A percentile compares a stretch with the other conserved stretches of the same genome.
These are phyloP conservation scores for Phytomonas francai DNA, from an alignment of 208 protist species.

Conservation along the genomic window DNA sequence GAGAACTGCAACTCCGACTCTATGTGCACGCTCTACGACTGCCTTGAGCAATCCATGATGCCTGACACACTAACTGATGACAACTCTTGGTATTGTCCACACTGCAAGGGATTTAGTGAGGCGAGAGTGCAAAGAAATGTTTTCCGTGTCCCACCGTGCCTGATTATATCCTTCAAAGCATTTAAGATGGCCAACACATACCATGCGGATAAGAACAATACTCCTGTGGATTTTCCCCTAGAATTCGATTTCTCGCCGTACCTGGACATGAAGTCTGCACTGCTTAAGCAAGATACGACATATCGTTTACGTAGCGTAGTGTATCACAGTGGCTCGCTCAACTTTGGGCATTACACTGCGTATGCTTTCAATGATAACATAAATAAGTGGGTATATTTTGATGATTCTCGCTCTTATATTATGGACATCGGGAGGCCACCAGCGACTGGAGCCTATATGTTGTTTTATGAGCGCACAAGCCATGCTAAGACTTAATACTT, in stretches of 20 bases:
- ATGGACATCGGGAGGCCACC: slow-evolving; percentile 15
- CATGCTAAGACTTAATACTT: not conserved
- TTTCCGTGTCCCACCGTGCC: slow-evolving; percentile 63
- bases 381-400: slow-evolving; percentile 65
- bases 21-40: slow-evolving; percentile 35
- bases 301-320: slow-evolving; percentile 71
- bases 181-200: slow-evolving; percentile 56
- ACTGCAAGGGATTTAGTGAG: slow-evolving; percentile 56
- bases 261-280: slow-evolving; percentile 38
- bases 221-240: slow-evolving; percentile 42
- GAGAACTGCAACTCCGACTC: slow-evolving; percentile 6
- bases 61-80: slow-evolving; percentile 51
- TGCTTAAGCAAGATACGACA: slow-evolving; percentile 17
- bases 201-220: slow-evolving; percentile 62
- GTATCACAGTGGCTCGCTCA: slow-evolving; percentile 67
- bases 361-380: slow-evolving; percentile 36
- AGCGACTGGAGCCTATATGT: slow-evolving; percentile 52
- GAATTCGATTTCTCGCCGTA: slow-evolving; percentile 49
- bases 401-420: slow-evolving; percentile 43
- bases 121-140: slow-evolving; percentile 40
- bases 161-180: slow-evolving; percentile 72
- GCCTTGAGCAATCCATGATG: slow-evolving; percentile 27
- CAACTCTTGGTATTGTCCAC: slow-evolving; percentile 63
- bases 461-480: slow-evolving; percentile 56
- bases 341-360: slow-evolving; percentile 81